Evolutionary conservation across 75 land plant genomes (phyloP).

Genomic region (Cryptomeria japonica): DNA sequence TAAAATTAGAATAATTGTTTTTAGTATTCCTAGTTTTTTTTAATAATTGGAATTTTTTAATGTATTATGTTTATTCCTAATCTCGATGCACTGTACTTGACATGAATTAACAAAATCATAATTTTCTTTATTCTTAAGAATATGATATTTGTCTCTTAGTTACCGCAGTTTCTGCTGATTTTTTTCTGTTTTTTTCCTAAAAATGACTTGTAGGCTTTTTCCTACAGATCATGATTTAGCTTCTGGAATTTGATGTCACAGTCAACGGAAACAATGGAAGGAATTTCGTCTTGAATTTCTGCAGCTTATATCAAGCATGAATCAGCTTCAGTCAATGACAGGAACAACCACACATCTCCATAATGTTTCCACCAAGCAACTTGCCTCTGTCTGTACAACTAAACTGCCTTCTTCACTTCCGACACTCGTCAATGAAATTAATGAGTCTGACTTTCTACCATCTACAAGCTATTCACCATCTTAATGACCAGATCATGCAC

Average conservation of each 20-base stretch:
- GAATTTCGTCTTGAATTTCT: neutral
- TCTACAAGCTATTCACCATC: neutral
- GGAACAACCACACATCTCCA: neutral
- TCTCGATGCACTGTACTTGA: too few relatives aligned
- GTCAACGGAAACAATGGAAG: neutral
- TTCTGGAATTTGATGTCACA: neutral
- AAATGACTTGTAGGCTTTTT: neutral
- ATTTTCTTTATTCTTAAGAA: too few relatives aligned
- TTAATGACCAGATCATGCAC: neutral
- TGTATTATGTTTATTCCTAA: too few relatives aligned
- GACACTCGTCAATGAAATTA: neutral
- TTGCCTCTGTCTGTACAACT: neutral
- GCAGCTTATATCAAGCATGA: neutral
- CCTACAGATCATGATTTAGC: neutral
- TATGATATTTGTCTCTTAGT: too few relatives aligned
- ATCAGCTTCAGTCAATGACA: neutral
- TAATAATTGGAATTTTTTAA: too few relatives aligned
- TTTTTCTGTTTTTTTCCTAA: too few relatives aligned
- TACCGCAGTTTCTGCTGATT: too few relatives aligned
- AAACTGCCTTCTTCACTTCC: neutral
- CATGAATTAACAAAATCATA: too few relatives aligned
- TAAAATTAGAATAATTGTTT: too few relatives aligned
- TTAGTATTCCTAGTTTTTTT: too few relatives aligned
- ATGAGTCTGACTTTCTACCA: neutral
- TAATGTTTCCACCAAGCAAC: neutral